Base-by-base conservation (phyloP, 225 moss, liverwort and hornwort species). In the Antitrichia curtipendula region DNA sequence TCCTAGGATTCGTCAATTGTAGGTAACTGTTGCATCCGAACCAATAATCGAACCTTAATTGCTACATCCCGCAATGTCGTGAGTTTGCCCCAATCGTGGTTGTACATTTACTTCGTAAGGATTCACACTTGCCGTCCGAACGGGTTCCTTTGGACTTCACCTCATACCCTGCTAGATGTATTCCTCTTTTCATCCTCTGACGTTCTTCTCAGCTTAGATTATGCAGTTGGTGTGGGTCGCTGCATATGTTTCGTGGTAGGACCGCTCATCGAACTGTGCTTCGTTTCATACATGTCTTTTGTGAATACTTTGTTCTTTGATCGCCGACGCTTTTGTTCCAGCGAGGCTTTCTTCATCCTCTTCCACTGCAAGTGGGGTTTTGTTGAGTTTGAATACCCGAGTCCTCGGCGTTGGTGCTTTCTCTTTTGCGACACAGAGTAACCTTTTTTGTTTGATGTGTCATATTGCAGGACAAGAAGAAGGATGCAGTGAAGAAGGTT, bases 401-500 rank as follows among this genome's bases (percentile, higher is more conserved):
- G 32, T 52, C 13, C 24, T 78, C 56, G 57, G 62, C 84, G 75
- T 52, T 57, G 87, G 61, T 79, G 60, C 52, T 62, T 45, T 47
- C 38, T 65, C 29, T 31, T 32, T 82, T 45, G 70, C 41, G 63
- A 52, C 62, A 60, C 59, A 59, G 41, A 62, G 43, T 88, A 49
- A 82, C 53, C 53, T 62, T 49, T 56, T 27, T 63, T 43, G 71
- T 80, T 80, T 78, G 63, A 36, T 78, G 63, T 84, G 90, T 45
- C 76, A 82, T 41, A 62, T 41, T 89, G 81, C 89, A 97, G 98
- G 98, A 98, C 81, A 98, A 98, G 87, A 98, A 96, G 73, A 98
- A 98, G 83, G 98, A 98, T 93, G 98, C 98, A 36, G 98, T 98
- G 77, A 98, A 98, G 90, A 98, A 98, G 91, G 98, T 98, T 21